Evolutionary conservation across 129 eudicot species (phyloP), one percentile per base, ranked within the genome.

Genomic region (Centaurea solstitialis): DNA sequence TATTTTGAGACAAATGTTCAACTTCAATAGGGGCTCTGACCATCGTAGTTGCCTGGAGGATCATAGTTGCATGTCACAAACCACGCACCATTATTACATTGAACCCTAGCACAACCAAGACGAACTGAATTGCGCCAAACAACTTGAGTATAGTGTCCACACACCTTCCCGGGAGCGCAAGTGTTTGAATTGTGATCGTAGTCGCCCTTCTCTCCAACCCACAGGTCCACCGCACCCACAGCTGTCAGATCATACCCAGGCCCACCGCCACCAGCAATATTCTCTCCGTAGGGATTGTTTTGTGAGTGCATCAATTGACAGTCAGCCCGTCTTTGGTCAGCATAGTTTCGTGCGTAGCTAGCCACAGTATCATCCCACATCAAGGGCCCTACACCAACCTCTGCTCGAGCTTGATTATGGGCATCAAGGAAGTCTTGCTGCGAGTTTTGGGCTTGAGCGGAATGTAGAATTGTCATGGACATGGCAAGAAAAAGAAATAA

Each of bases 141-240:
- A 13, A 90, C 90, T 65, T 83, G 90, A 7, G 89, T 88, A 50
- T 90, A 90, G n/a, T 90, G 90, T 26, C 83, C 68, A 43, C 91
- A 90, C 40, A 15, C 24, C 75, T 83, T 2, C 6, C 84, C 85
- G 0, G 17, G 5, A 1, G 66, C 72, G 67, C 92, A 90, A 13
- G 86, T 11, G 37, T 86, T 90, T 0, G 92, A 22, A 1, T 26
- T 21, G 33, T 88, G 74, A 61, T 86, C 28, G 23, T 80, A 90
- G 21, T 35, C 26, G 3, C 9, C 30, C 75, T 80, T 86, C 81
- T 90, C 94, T 0, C 12, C 70, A 8, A 80, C 92, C 90, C 87
- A 88, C 74, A 61, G 0, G 17, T 43, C 35, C 12, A 41, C 47
- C 3, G 47, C 47, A 41, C 47, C 47, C 47, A 41, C 47, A 10